Conservation (phyloP, 768 basidiomycete species). For the Leccinellum rugosiceps region DNA sequence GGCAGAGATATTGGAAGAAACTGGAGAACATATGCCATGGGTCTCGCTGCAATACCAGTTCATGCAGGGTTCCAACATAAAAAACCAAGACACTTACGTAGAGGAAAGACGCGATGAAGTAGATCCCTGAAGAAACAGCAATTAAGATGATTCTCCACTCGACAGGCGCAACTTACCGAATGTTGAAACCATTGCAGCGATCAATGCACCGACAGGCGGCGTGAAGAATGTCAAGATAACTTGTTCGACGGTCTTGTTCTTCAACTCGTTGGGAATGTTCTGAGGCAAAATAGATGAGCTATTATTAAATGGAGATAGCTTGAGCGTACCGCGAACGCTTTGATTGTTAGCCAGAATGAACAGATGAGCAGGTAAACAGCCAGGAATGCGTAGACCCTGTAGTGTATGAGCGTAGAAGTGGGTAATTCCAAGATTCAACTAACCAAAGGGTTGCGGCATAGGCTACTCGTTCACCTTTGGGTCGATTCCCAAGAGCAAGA, state of each 20-base stretch:
- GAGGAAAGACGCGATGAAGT: slow-evolving; percentile 78
- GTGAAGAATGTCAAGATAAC: slow-evolving; percentile 63
- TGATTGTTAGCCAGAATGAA: slow-evolving; percentile 79
- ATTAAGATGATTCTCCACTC: slow-evolving; percentile 7
- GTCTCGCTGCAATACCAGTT: slow-evolving; percentile 60
- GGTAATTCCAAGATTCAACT: slow-evolving; percentile 14
- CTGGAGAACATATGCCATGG: slow-evolving; percentile 98
- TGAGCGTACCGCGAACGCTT: slow-evolving; percentile 65
- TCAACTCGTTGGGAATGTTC: slow-evolving; percentile 52
- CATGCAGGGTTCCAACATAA: background rate
- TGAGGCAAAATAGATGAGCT: slow-evolving; percentile 21
- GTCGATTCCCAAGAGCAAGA: slow-evolving; percentile 74
- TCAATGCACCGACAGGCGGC: slow-evolving; percentile 74
- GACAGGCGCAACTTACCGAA: slow-evolving; percentile 51
- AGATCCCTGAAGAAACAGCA: slow-evolving; percentile 51
- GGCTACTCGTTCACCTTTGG: slow-evolving; percentile 79
- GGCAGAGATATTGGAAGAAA: slow-evolving; percentile 84
- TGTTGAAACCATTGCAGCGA: slow-evolving; percentile 86
- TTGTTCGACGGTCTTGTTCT: slow-evolving; percentile 44
- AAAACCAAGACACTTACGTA: slow-evolving; percentile 54
- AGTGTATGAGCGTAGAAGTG: slow-evolving; percentile 3
- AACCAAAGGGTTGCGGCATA: slow-evolving; percentile 74
- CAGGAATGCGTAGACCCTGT: slow-evolving; percentile 82
- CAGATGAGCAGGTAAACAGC: slow-evolving; percentile 83
- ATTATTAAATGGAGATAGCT: background rate